These are phyloP conservation scores for Austroboletus olivaceoglutinosus DNA, from an alignment of 1,284 basidiomycete species.

Conservation along the genomic window DNA sequence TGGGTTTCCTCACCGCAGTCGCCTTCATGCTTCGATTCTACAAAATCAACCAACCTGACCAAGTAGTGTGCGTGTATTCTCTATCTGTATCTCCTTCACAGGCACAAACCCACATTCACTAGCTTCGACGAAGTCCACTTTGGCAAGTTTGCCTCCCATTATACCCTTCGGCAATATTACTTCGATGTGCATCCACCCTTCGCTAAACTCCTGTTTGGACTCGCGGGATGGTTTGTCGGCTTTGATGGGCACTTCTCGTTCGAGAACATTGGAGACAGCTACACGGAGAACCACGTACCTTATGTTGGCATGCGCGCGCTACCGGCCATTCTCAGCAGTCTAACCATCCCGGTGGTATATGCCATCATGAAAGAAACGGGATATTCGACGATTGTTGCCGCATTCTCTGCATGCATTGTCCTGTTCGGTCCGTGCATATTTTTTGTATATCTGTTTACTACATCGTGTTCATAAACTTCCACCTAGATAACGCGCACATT, in stretches of 20 bases:
- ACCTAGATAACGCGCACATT: constrained; percentile 93
- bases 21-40: constrained; percentile 87
- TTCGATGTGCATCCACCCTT: constrained; percentile 99
- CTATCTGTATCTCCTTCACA: neutral
- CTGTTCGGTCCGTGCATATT: constrained; percentile 74
- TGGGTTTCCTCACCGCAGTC: constrained; percentile 64
- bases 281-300: constrained; percentile 83
- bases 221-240: constrained; percentile 94
- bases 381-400: constrained; percentile 85
- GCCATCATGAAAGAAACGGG: constrained; percentile 98
- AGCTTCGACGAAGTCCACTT: constrained; percentile 98
- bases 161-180: constrained; percentile 91
- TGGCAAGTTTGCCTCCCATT: constrained; percentile 92
- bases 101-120: constrained; percentile 4
- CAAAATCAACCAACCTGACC: constrained; percentile 90
- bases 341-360: constrained; percentile 91
- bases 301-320: constrained; percentile 93
- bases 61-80: constrained; percentile 79
- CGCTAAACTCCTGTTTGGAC: constrained; percentile 88
- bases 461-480: constrained; percentile 5
- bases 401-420: constrained; percentile 84
- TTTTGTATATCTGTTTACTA: neutral
- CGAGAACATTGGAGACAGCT: constrained; percentile 94
- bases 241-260: constrained; percentile 95
- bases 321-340: constrained; percentile 85